Percentiles rank a stretch among this genome's conserved stretches.
Conservation (phyloP, 257 asterid genomes). For the Cordia subcordata region DNA sequence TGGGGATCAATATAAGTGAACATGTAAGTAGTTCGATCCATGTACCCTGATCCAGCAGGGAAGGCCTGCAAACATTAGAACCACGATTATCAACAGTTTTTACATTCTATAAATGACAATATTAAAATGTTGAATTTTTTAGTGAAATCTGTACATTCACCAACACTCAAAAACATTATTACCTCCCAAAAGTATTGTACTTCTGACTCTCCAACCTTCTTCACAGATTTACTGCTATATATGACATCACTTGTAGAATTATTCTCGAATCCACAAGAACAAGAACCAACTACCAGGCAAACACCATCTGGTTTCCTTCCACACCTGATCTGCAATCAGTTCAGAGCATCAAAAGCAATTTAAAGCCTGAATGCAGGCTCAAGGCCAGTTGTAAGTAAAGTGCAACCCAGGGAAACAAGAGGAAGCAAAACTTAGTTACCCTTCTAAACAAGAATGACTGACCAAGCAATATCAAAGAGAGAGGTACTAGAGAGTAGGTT, state of each 20-base stretch:
- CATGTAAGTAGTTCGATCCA: conserved; percentile 93
- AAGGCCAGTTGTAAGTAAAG: background rate
- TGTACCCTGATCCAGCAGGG: conserved; percentile 89
- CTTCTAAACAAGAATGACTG: no score
- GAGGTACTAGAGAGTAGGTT: no score
- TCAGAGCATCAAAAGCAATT: conserved; percentile 25
- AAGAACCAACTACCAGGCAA: conserved; percentile 96
- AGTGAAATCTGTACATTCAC: background rate
- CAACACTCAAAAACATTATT: conserved; percentile 9
- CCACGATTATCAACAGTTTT: conserved; percentile 3
- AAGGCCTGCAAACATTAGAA: conserved; percentile 60
- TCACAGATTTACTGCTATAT: conserved; percentile 65
- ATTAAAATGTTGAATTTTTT: background rate
- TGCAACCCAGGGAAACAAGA: background rate
- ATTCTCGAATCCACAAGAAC: conserved; percentile 74
- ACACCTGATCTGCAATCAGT: conserved; percentile 49
- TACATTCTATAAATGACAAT: background rate
- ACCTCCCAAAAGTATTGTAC: conserved; percentile 99
- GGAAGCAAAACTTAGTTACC: no score
- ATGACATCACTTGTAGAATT: conserved; percentile 80
- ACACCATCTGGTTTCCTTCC: conserved; percentile 95
- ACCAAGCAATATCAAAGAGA: no score
- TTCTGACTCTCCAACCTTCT: conserved; percentile 62
- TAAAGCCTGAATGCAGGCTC: background rate
- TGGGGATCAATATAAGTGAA: conserved; percentile 85